These are phyloP conservation scores for Ampelocalamus luodianensis DNA, from an alignment of 176 grass and related monocot species.

Conservation along the genomic window DNA sequence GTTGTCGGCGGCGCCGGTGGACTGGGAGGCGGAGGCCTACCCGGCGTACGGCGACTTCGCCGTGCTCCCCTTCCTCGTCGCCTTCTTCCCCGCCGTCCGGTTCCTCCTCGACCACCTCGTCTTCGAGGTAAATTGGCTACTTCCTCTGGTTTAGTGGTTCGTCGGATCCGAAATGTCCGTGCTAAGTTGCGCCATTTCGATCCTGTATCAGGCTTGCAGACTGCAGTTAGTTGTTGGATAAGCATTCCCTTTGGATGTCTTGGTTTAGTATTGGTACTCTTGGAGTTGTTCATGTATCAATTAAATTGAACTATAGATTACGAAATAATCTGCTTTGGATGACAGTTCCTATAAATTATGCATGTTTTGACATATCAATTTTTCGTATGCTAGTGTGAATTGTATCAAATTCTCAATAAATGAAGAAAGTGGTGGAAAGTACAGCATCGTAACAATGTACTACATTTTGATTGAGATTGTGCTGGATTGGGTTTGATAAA, in stretches of 20 bases:
- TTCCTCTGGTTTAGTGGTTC: background rate
- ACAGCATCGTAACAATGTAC: background rate
- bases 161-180: slow-evolving; percentile 26
- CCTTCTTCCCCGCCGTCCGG: slow-evolving; percentile 83
- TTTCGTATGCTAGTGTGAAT: background rate
- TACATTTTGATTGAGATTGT: slow-evolving; percentile 20
- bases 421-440: background rate
- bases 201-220: background rate
- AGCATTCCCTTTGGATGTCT: background rate
- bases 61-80: slow-evolving; percentile 74
- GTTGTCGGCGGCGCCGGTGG: slow-evolving; percentile 38
- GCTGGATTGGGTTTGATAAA: slow-evolving; percentile 3
- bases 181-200: slow-evolving; percentile 3
- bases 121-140: slow-evolving; percentile 69
- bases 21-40: slow-evolving; percentile 79
- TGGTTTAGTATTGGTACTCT: background rate
- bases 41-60: slow-evolving; percentile 73
- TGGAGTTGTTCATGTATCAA: background rate
- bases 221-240: background rate
- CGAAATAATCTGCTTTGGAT: slow-evolving; percentile 4
- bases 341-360: background rate
- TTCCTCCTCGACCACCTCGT: slow-evolving; percentile 88
- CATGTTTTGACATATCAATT: background rate
- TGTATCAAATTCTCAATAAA: background rate
- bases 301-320: slow-evolving; percentile 15